Percentiles rank a stretch among this genome's conserved stretches.
phyloP scores from a whole-genome alignment of 768 basidiomycete genomes.

The Phlebiopsis flavidoalba region DNA sequence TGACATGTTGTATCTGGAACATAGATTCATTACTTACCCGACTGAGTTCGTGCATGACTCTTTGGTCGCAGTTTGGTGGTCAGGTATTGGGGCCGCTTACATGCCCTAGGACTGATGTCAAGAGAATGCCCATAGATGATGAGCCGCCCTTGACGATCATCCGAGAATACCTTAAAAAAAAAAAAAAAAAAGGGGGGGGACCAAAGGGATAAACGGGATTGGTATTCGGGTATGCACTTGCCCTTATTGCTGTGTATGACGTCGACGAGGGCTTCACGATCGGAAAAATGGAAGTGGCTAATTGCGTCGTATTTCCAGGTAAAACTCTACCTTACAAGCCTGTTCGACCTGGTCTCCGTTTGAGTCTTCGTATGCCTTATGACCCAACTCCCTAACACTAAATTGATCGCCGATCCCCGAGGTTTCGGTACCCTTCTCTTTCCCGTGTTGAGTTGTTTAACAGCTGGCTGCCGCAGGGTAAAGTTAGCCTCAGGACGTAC shows the following conservation, averaged over 20 bases:
- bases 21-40: conserved; percentile 80
- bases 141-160: conserved; percentile 74
- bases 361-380: conserved; percentile 95
- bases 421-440: conserved; percentile 39
- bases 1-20: conserved; percentile 35
- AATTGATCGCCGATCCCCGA: conserved; percentile 80
- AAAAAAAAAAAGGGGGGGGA: no score
- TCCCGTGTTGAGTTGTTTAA: neutral
- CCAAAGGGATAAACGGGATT: conserved; percentile 77
- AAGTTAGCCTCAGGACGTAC: conserved; percentile 80
- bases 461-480: conserved; percentile 52
- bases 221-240: conserved; percentile 91
- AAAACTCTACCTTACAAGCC: no score
- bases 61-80: conserved; percentile 87
- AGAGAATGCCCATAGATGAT: conserved; percentile 32
- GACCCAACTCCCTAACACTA: conserved; percentile 86
- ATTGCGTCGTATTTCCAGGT: no score
- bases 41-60: conserved; percentile 92
- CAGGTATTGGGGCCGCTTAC: conserved; percentile 39
- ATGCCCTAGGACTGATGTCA: neutral
- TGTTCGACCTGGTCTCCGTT: no score
- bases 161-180: conserved; percentile 65
- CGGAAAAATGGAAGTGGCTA: neutral
- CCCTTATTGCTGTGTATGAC: conserved; percentile 65
- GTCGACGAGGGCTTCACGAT: neutral